phyloP scores from a whole-genome alignment of 768 basidiomycete species.

The Tephrocybe sp. region DNA sequence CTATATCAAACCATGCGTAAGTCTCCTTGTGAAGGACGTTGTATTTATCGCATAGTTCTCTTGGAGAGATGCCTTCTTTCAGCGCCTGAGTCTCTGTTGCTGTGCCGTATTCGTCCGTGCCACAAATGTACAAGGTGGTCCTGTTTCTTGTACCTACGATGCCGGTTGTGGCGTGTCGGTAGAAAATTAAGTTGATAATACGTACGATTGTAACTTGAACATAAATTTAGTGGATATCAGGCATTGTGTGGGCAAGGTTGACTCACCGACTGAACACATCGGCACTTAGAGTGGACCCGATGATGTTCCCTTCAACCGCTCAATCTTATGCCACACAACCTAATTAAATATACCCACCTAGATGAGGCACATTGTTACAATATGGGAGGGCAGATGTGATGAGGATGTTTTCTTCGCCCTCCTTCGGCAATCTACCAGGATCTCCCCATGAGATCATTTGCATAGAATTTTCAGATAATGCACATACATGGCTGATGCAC shows the following conservation, averaged over 20 bases:
- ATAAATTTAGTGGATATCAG: too few species aligned
- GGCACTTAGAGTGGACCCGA: slow-evolving; percentile 94
- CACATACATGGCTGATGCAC: slow-evolving; percentile 47
- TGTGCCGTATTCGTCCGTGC: slow-evolving; percentile 99
- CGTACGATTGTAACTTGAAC: slow-evolving; percentile 57
- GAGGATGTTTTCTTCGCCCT: slow-evolving; percentile 84
- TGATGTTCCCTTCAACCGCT: slow-evolving; percentile 66
- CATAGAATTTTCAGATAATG: slow-evolving; percentile 9
- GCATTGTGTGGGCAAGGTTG: neutral
- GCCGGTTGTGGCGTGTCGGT: neutral
- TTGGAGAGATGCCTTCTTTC: slow-evolving; percentile 79
- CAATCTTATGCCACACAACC: slow-evolving; percentile 12
- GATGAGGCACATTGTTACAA: slow-evolving; percentile 96
- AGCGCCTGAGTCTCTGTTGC: slow-evolving; percentile 97
- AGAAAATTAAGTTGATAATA: neutral
- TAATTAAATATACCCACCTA: slow-evolving; percentile 53
- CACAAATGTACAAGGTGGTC: slow-evolving; percentile 91
- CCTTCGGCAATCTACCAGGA: slow-evolving; percentile 58
- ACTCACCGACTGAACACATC: slow-evolving; percentile 93
- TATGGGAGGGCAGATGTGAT: slow-evolving; percentile 96
- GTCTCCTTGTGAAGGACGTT: slow-evolving; percentile 84
- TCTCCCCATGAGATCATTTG: slow-evolving; percentile 10
- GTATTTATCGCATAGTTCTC: slow-evolving; percentile 88
- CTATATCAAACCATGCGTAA: slow-evolving; percentile 97
- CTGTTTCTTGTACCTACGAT: slow-evolving; percentile 70